Percentiles rank a stretch among this genome's conserved stretches.
Evolutionary conservation across 805 yeast genomes (phyloP).

Genomic region (Lipomyces mesembrius): DNA sequence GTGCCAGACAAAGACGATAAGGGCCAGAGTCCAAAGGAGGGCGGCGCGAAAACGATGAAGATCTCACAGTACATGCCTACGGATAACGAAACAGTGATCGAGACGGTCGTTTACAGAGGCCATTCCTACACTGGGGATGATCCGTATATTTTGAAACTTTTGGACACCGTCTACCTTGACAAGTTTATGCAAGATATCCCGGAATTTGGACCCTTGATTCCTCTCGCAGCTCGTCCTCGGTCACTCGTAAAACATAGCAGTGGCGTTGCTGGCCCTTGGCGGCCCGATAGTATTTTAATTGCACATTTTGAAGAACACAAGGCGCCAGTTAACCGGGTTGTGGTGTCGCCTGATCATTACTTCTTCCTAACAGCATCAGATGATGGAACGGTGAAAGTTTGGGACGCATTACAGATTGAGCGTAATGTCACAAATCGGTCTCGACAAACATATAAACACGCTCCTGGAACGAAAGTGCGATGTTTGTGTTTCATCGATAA

Average conservation of each 20-base stretch:
- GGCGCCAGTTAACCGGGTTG: conserved; percentile 61
- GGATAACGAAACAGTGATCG: conserved; percentile 4
- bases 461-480: conserved; percentile 38
- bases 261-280: conserved; percentile 38
- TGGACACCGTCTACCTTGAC: conserved; percentile 58
- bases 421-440: conserved; percentile 54
- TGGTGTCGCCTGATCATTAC: conserved; percentile 62
- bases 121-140: conserved; percentile 68
- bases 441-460: conserved; percentile 40
- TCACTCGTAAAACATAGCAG: conserved; percentile 16
- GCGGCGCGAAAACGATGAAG: neutral
- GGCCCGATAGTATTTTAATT: conserved; percentile 59
- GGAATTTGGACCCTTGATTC: conserved; percentile 63
- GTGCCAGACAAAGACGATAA: neutral
- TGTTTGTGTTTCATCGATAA: conserved; percentile 42
- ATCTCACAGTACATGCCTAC: conserved; percentile 3
- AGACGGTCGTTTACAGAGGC: conserved; percentile 17
- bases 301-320: conserved; percentile 67
- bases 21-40: neutral
- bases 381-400: conserved; percentile 70
- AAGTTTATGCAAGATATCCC: conserved; percentile 63
- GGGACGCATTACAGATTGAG: conserved; percentile 75
- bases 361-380: conserved; percentile 80
- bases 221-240: conserved; percentile 25
- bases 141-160: conserved; percentile 62